Evolutionary conservation across 371 early-diverging fungal species (phyloP).

Genomic region (Mucor velutinosus): DNA sequence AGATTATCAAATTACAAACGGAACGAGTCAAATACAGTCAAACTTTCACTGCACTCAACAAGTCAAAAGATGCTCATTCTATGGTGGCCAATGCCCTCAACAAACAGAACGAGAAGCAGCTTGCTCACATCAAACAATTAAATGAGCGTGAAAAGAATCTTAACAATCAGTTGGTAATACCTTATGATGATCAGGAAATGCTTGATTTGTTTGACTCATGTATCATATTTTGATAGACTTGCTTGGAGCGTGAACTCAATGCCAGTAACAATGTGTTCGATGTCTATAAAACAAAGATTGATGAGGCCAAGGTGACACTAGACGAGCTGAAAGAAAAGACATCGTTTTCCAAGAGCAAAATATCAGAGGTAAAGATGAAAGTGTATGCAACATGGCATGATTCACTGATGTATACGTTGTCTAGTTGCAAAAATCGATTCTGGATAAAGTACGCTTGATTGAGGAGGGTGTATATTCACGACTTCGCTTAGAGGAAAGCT

Average conservation of each 20-base stretch:
- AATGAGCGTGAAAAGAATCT: conserved; percentile 39
- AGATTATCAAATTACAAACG: conserved; percentile 69
- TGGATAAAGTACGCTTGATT: conserved; percentile 56
- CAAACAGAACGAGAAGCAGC: conserved; percentile 45
- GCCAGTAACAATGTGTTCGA: conserved; percentile 50
- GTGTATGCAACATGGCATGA: neutral
- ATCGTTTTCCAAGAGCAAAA: conserved; percentile 25
- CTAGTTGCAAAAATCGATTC: conserved; percentile 55
- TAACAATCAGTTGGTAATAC: conserved; percentile 35
- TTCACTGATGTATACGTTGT: neutral
- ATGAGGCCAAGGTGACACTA: conserved; percentile 46
- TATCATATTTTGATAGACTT: conserved; percentile 11
- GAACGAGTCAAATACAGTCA: conserved; percentile 58
- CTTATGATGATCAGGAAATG: neutral
- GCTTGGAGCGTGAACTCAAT: conserved; percentile 25
- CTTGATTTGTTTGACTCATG: neutral
- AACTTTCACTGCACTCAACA: conserved; percentile 42
- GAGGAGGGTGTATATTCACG: conserved; percentile 62
- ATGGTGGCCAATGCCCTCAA: conserved; percentile 34
- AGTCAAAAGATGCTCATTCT: conserved; percentile 38
- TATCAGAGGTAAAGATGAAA: conserved; percentile 8
- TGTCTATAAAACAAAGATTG: conserved; percentile 51
- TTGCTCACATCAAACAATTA: conserved; percentile 43
- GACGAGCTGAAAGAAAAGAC: conserved; percentile 48
- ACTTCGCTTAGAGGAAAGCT: conserved; percentile 58